Percentiles rank a stretch among this genome's conserved stretches.
Conservation (phyloP, 192 early-diverging fungal genomes). For the Backusella luteola region DNA sequence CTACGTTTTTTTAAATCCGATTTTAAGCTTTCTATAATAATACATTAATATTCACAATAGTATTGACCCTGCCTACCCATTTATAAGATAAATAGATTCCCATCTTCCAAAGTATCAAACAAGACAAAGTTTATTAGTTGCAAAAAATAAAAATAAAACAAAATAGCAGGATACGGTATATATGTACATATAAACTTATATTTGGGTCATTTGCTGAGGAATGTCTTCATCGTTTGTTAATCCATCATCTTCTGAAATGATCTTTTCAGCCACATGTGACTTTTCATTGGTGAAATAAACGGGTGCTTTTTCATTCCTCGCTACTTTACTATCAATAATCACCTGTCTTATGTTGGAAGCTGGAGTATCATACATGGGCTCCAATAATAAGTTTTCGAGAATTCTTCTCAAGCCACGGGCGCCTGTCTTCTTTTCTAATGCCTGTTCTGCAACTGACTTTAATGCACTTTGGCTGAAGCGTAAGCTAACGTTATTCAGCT, state of each 20-base stretch:
- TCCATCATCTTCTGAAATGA: conserved; percentile 19
- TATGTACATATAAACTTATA: conserved; percentile 2
- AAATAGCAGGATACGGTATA: background rate
- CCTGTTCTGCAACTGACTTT: conserved; percentile 67
- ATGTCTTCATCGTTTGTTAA: background rate
- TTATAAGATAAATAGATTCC: no score
- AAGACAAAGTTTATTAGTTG: background rate
- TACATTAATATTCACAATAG: no score
- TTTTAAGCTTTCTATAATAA: no score
- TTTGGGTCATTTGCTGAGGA: conserved; percentile 23
- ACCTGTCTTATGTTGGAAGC: conserved; percentile 70
- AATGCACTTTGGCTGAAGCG: conserved; percentile 72
- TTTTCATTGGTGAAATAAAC: conserved; percentile 57
- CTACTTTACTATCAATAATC: conserved; percentile 72
- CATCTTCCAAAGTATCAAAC: background rate
- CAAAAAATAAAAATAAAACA: background rate
- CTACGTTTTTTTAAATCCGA: no score
- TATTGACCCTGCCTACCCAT: no score
- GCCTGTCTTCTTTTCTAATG: conserved; percentile 81
- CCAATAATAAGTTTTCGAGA: conserved; percentile 64
- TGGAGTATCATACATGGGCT: conserved; percentile 81
- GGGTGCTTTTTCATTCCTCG: conserved; percentile 58
- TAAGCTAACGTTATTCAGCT: conserved; percentile 57
- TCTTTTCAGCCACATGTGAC: conserved; percentile 16
- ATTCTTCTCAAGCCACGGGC: conserved; percentile 85